Evolutionary conservation across 805 yeast species (phyloP), one percentile per base, ranked within the genome.

Genomic region (Saturnispora gosingensis): DNA sequence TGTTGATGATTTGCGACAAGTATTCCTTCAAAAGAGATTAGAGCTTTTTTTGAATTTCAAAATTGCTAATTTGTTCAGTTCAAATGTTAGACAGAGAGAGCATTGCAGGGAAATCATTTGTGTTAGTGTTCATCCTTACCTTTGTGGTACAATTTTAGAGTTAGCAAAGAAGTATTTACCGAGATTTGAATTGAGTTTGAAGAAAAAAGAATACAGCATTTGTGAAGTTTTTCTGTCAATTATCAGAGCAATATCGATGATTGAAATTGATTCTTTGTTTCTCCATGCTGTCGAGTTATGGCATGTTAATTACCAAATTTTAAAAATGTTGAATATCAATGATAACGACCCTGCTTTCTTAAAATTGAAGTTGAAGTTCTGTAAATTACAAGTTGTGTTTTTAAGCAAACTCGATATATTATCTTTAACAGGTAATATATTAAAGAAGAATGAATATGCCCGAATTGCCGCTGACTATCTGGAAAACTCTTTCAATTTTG

Each of bases 91-190:
- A 5, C 73, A 82, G 0, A 72, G 95, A 54, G 93, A 87, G 44
- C 78, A 81, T 42, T 77, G 87, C 2, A 79, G 83, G 54, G 95
- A 87, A 56, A 80, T 87, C 2, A 65, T 88, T 43, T 79, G 68
- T 51, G 65, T 65, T 25, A 63, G 67, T 6, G 55, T 65, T 45
- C 82, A 85, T 67, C 79, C 88, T 11, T 70, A 49, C 40, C 51
- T 64, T n/a, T 58, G 63, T 52, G 66, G 62, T 3, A 10, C 59
- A 2, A 48, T 62, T 27, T 25, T 66, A 22, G 55, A 57, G 2
- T 52, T 64, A n/a, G 45, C 63, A 4, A 20, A 50, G n/a, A 56
- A 55, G 20, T 55, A 56, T 35, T 53, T 61, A 16, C 54, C 57
- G 47, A 53, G 59, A 27, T 66, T 67, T 52, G 61, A 60, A 47